Conservation (phyloP, 2,329 filamentous ascomycete species). For the Colletotrichum caudatum region DNA sequence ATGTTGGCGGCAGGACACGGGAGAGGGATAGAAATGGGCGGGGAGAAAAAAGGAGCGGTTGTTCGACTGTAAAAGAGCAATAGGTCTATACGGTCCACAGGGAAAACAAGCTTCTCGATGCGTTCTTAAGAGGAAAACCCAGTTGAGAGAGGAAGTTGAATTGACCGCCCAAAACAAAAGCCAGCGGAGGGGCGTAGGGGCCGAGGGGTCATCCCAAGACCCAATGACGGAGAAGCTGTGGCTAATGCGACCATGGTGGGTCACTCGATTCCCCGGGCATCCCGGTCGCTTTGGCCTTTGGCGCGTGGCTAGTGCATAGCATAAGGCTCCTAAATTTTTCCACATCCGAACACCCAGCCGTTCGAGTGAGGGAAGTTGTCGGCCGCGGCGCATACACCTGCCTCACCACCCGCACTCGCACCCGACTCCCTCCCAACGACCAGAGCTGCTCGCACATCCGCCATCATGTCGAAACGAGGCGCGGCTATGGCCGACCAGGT, state of each 20-base stretch:
- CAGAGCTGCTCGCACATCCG: slow-evolving; percentile 40
- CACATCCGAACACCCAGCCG: slow-evolving; percentile 34
- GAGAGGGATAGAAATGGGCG: neutral
- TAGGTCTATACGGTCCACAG: slow-evolving; percentile 10
- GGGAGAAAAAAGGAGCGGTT: neutral
- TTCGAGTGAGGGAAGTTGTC: slow-evolving; percentile 19
- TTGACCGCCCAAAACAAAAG: slow-evolving; percentile 37
- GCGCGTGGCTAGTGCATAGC: slow-evolving; percentile 40
- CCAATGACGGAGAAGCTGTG: slow-evolving; percentile 42
- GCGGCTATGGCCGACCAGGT: slow-evolving; percentile 72
- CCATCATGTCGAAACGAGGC: slow-evolving; percentile 65
- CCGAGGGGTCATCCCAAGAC: slow-evolving; percentile 42
- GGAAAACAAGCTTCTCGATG: slow-evolving; percentile 35
- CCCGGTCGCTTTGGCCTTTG: slow-evolving; percentile 40
- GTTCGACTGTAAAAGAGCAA: slow-evolving; percentile 8
- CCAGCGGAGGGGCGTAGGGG: slow-evolving; percentile 40
- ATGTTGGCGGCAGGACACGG: slow-evolving; percentile 60
- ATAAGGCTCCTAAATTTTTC: slow-evolving; percentile 40
- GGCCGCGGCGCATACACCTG: slow-evolving; percentile 25
- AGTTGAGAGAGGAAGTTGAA: slow-evolving; percentile 35
- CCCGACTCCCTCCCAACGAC: neutral
- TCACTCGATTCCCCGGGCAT: slow-evolving; percentile 33
- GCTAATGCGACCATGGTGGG: slow-evolving; percentile 34
- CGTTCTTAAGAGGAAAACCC: slow-evolving; percentile 33
- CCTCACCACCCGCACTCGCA: neutral